Percentiles rank a stretch among this genome's conserved stretches.
Evolutionary conservation across 2,329 filamentous ascomycete genomes (phyloP).

Genomic region (Bisporella sp.): DNA sequence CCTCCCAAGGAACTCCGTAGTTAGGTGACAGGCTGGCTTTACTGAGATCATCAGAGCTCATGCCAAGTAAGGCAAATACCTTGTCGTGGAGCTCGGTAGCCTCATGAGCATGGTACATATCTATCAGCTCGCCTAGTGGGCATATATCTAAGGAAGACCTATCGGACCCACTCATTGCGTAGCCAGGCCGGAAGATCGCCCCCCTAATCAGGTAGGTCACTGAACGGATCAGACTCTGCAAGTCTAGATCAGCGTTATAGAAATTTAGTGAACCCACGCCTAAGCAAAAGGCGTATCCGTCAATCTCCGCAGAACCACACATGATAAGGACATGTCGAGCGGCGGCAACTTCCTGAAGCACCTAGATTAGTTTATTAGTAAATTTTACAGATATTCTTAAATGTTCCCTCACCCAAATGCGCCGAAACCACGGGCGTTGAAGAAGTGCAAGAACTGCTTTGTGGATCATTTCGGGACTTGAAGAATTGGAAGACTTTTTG

Average conservation of each 20-base stretch:
- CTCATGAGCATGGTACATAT: slow-evolving; percentile 5
- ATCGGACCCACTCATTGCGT: background rate
- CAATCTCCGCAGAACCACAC: too few relatives aligned
- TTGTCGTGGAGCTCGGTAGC: slow-evolving; percentile 4
- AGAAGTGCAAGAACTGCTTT: slow-evolving; percentile 1
- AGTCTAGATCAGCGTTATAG: too few relatives aligned
- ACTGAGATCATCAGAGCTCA: slow-evolving; percentile 6
- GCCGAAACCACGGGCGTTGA: slow-evolving; percentile 6
- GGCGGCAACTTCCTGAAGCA: too few relatives aligned
- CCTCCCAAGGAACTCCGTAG: slow-evolving; percentile 2
- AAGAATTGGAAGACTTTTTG: background rate
- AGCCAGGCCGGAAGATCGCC: slow-evolving; percentile 3
- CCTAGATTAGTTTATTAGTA: too few relatives aligned
- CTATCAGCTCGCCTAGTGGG: slow-evolving; percentile 4
- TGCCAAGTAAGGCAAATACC: slow-evolving; percentile 8
- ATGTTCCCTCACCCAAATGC: too few relatives aligned
- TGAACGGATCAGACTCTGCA: too few relatives aligned
- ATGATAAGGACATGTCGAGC: too few relatives aligned
- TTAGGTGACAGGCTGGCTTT: background rate
- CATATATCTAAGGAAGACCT: slow-evolving; percentile 1
- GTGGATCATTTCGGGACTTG: background rate
- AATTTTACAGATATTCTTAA: too few relatives aligned
- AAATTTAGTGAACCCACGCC: too few relatives aligned
- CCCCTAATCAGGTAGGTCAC: slow-evolving; percentile 2
- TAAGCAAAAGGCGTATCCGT: too few relatives aligned